These are phyloP conservation scores for Microglena sp. DNA, from an alignment of 139 green algal genomes.

Conservation along the genomic window DNA sequence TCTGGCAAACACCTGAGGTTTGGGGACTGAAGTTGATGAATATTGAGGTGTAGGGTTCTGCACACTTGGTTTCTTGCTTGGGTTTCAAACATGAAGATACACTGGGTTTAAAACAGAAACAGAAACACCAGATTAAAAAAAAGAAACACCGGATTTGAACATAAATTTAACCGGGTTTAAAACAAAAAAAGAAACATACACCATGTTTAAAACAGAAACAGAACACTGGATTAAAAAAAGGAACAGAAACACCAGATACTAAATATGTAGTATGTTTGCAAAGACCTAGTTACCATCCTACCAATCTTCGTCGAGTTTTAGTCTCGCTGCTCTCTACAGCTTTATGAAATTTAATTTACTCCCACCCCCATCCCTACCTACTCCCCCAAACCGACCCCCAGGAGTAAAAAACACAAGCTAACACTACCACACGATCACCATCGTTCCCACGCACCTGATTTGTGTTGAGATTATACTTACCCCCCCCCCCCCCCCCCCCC, in stretches of 20 bases:
- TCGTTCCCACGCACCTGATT: conserved; percentile 1
- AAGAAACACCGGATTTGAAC: neutral
- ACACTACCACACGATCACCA: neutral
- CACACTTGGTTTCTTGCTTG: neutral
- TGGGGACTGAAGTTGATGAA: neutral
- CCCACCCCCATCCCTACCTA: neutral
- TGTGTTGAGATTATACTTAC: too few species aligned
- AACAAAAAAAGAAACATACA: neutral
- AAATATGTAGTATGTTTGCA: neutral
- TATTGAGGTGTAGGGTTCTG: neutral
- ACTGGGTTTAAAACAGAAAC: too few species aligned
- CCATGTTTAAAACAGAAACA: too few species aligned
- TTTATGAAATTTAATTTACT: neutral
- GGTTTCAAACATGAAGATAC: neutral
- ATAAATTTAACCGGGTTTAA: neutral
- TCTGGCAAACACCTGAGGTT: conserved; percentile 76
- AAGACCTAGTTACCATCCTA: neutral
- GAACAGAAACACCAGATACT: too few species aligned
- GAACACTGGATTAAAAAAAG: too few species aligned
- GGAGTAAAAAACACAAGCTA: neutral
- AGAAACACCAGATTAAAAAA: neutral
- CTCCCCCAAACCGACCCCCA: too few species aligned
- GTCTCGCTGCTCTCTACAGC: neutral
- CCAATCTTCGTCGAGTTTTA: neutral
- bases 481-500: too few species aligned